Conservation (phyloP, 805 yeast species). For the Metschnikowia picachoensis region DNA sequence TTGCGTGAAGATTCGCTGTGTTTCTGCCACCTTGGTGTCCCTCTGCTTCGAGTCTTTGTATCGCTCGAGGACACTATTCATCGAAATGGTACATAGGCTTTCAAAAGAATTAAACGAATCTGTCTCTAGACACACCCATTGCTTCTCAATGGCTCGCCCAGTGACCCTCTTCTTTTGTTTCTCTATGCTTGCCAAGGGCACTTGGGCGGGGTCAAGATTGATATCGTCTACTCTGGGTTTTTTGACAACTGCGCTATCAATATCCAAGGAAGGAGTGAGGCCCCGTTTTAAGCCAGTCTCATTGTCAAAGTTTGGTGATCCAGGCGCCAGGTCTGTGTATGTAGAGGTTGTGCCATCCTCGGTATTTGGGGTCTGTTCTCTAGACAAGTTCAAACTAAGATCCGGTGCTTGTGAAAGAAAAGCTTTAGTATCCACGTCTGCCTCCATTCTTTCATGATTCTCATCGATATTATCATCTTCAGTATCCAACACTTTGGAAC, state of each 20-base stretch:
- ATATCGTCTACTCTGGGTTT: not conserved
- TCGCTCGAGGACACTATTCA: constrained; percentile 13
- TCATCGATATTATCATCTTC: too few species aligned
- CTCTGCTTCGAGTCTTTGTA: constrained; percentile 8
- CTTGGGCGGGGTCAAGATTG: not conserved
- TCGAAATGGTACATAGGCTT: constrained; percentile 8
- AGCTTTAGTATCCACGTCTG: not conserved
- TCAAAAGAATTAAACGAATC: constrained; percentile 11
- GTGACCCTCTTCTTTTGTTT: constrained; percentile 9
- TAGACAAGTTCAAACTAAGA: constrained; percentile 1
- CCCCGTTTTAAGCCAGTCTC: not conserved
- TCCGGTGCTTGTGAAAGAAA: not conserved
- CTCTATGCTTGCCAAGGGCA: constrained; percentile 6
- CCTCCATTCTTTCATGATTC: not conserved
- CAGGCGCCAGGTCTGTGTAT: constrained; percentile 12
- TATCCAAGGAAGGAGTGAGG: constrained; percentile 1
- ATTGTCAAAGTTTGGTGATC: constrained; percentile 7
- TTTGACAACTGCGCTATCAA: constrained; percentile 8
- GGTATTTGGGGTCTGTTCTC: constrained; percentile 15
- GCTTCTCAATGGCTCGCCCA: constrained; percentile 15
- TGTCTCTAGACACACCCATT: constrained; percentile 14
- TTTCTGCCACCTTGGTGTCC: constrained; percentile 11
- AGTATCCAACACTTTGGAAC: too few species aligned
- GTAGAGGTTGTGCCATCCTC: constrained; percentile 5
- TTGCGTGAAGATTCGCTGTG: constrained; percentile 15